A percentile compares a stretch with the other conserved stretches of the same genome.
Conservation (phyloP, 306 rosid genomes). For the Medicago ruthenica region DNA sequence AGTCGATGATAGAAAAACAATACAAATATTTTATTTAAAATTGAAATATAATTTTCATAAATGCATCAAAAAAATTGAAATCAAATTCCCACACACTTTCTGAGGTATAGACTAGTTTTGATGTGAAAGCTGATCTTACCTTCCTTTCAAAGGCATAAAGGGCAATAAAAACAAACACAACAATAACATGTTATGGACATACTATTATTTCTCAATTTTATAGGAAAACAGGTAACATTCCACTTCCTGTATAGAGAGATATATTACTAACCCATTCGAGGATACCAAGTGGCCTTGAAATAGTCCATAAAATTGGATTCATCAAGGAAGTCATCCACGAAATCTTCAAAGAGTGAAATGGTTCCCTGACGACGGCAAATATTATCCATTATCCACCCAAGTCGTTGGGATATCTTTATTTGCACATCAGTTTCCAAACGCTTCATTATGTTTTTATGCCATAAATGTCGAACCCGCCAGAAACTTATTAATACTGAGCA, state of each 20-base stretch:
- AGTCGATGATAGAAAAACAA: neutral
- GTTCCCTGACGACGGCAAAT: too few species aligned
- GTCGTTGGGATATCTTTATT: slow-evolving; percentile 64
- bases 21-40: slow-evolving; percentile 7
- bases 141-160: neutral
- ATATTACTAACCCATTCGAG: slow-evolving; percentile 70
- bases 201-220: too few species aligned
- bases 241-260: neutral
- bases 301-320: too few species aligned
- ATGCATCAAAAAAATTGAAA: slow-evolving; percentile 9
- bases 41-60: neutral
- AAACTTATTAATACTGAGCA: slow-evolving; percentile 76
- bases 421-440: slow-evolving; percentile 60
- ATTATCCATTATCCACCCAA: slow-evolving; percentile 65
- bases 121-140: slow-evolving; percentile 9
- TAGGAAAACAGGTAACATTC: too few species aligned
- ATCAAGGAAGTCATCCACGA: too few species aligned
- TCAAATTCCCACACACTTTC: slow-evolving; percentile 3
- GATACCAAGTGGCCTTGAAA: slow-evolving; percentile 74
- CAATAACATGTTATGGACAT: neutral
- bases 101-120: slow-evolving; percentile 4
- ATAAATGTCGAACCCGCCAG: slow-evolving; percentile 83
- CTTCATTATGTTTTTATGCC: slow-evolving; percentile 81
- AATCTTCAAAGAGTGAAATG: neutral
- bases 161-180: neutral